Percentiles rank a stretch among this genome's conserved stretches.
Evolutionary conservation across 1,284 basidiomycete species (phyloP).

Genomic region (Pyrrhoderma noxium): DNA sequence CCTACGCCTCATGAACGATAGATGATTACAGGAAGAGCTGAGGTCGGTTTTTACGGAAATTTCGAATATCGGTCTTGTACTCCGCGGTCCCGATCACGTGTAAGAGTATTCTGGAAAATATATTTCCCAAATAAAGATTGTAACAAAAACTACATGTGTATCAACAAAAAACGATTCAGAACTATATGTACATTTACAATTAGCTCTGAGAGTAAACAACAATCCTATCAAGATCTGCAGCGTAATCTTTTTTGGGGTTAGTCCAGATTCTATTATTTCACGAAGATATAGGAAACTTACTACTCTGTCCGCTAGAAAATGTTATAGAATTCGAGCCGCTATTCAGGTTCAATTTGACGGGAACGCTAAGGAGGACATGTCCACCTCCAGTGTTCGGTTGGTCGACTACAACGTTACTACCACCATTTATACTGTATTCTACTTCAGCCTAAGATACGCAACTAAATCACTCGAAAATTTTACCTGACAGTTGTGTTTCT

Average conservation of each 20-base stretch:
- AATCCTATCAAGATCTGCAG: conserved; percentile 56
- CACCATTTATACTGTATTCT: conserved; percentile 44
- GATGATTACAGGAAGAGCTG: background rate
- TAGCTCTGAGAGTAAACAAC: conserved; percentile 37
- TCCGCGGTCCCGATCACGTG: too few species aligned
- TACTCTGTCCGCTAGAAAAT: conserved; percentile 43
- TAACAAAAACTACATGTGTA: too few species aligned
- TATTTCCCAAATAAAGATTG: too few species aligned
- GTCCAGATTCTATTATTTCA: background rate
- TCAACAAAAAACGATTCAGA: background rate
- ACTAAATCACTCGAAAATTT: background rate
- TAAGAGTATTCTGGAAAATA: too few species aligned
- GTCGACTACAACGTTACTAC: conserved; percentile 41
- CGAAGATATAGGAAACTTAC: conserved; percentile 28
- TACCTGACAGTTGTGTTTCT: conserved; percentile 54
- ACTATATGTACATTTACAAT: background rate
- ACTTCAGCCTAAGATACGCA: background rate
- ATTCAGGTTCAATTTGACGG: conserved; percentile 44
- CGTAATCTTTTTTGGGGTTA: conserved; percentile 36
- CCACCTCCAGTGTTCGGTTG: conserved; percentile 52
- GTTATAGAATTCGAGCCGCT: conserved; percentile 47
- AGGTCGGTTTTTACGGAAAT: background rate
- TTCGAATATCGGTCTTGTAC: background rate
- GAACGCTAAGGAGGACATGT: conserved; percentile 45
- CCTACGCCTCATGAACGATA: conserved; percentile 11